Evolutionary conservation across 345 rosid species (phyloP), one percentile per base, ranked within the genome.

Genomic region (Geranium brycei): DNA sequence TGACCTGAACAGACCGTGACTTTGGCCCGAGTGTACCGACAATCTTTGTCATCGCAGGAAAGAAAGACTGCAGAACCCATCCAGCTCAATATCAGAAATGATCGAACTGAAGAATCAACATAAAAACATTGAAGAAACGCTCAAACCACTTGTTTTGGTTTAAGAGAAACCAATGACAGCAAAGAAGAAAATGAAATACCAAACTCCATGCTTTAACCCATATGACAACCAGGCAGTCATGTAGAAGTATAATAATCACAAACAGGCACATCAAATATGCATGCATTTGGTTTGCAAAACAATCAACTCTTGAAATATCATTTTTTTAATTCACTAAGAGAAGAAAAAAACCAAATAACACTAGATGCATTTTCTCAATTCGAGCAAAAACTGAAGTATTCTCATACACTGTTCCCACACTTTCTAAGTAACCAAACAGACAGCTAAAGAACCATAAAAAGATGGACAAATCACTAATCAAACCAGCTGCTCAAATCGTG

Each of bases 41-140:
- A 47, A 86, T 78, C 79, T 86, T 86, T 1, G 91, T 80, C 88
- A 82, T 74, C 30, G 91, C 87, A 58, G 91, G 87, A 66, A 83
- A 86, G 77, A 78, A 83, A 62, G 65, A 75, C 91, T 86, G 78
- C 75, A 70, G 17, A 59, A 47, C 14, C 13, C 56, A 66, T 19
- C 47, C 30, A 67, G 38, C 31, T 16, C 18, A 69, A 19, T 62
- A 35, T 38, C 51, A 71, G 57, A 23, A 31, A 18, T n/a, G 14
- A 19, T 56, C 31, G 2, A 14, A 47, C 53, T 47, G 53, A 47
- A 47, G 51, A 47, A 47, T 47, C 12, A 11, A 35, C 41, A 35
- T 35, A 35, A 35, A 0, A 47, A 47, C 53, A 47, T 8, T 10
- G 53, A 47, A 47, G 53, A 47, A 11, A 47, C 0, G 15, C 11